Conservation (phyloP, 305 asterid genomes). For the Fraxinus xanthoxyloides region DNA sequence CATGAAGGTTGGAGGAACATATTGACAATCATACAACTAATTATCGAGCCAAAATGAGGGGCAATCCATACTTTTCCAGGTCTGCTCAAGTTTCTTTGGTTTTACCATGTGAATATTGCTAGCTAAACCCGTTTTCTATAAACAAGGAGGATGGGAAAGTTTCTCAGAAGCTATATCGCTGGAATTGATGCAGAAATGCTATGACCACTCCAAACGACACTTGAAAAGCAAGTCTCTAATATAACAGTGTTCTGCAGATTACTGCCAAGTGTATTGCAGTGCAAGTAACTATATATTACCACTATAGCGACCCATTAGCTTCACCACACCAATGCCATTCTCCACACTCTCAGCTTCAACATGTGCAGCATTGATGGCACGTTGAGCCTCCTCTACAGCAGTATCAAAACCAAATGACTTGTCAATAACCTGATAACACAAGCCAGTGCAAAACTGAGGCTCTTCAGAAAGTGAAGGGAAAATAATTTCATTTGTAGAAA, state of each 20-base stretch:
- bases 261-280: background rate
- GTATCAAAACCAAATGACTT: slow-evolving; percentile 55
- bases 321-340: slow-evolving; percentile 53
- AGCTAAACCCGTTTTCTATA: background rate
- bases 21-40: background rate
- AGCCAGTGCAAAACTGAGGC: background rate
- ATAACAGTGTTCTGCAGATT: background rate
- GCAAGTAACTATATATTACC: slow-evolving; percentile 26
- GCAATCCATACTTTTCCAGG: background rate
- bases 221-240: background rate
- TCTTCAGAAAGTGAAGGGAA: background rate
- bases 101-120: background rate
- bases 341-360: slow-evolving; percentile 58
- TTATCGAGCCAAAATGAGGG: background rate
- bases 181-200: background rate
- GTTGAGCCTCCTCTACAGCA: slow-evolving; percentile 57
- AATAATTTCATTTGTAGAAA: background rate
- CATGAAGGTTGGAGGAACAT: background rate
- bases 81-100: background rate
- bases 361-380: slow-evolving; percentile 55
- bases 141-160: background rate
- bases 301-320: slow-evolving; percentile 53
- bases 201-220: background rate
- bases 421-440: slow-evolving; percentile 41
- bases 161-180: background rate